A percentile compares a stretch with the other conserved stretches of the same genome.
Conservation (phyloP, 1,284 basidiomycete genomes). For the Microbotryum scabiosae region DNA sequence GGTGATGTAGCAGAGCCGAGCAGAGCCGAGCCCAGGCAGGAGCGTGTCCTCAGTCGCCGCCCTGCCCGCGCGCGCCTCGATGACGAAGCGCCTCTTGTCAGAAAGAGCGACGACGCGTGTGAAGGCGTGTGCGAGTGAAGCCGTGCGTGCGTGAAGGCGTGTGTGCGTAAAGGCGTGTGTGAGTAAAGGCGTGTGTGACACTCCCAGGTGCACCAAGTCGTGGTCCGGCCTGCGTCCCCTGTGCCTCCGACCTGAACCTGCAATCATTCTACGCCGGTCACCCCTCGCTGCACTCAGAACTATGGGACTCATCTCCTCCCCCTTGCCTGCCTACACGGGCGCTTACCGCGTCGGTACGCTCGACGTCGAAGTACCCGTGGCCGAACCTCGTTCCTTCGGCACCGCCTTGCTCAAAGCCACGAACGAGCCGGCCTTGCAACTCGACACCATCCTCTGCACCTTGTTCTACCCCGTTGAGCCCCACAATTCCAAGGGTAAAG, state of each 20-base stretch:
- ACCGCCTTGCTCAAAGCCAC: conserved; percentile 36
- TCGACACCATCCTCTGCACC: conserved; percentile 42
- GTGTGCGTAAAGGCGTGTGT: too few species aligned
- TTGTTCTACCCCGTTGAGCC: conserved; percentile 42
- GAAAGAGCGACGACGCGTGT: too few species aligned
- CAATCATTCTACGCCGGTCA: neutral
- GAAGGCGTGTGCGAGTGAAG: too few species aligned
- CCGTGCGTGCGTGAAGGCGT: too few species aligned
- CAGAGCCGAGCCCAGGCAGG: neutral
- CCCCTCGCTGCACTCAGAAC: neutral
- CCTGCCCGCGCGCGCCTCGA: too few species aligned
- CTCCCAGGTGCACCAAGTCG: neutral
- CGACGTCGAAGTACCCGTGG: conserved; percentile 19
- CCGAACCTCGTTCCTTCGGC: conserved; percentile 1
- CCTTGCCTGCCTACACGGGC: conserved; percentile 19
- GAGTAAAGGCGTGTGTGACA: neutral
- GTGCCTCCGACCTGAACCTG: neutral
- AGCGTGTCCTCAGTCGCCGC: too few species aligned
- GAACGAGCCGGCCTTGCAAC: conserved; percentile 33
- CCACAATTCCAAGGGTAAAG: neutral
- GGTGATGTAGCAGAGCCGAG: neutral
- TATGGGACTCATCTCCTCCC: conserved; percentile 33
- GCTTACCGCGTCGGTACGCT: conserved; percentile 18
- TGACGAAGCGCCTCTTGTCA: neutral
- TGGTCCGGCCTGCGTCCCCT: too few species aligned